phyloP scores from a whole-genome alignment of 257 asterid species.

The Euphrasia confusa region DNA sequence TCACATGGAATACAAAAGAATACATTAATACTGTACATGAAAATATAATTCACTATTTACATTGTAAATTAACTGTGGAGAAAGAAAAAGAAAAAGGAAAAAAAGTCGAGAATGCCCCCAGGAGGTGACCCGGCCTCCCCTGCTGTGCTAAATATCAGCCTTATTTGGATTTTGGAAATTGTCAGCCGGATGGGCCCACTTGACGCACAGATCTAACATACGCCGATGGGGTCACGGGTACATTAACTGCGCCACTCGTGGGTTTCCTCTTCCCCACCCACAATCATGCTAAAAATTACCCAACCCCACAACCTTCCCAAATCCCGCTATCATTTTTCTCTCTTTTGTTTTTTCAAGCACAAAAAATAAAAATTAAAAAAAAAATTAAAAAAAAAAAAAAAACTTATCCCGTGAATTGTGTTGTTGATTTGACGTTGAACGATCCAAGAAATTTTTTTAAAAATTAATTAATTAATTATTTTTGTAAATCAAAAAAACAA shows the following conservation, averaged over 20 bases:
- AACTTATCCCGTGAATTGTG: not conserved
- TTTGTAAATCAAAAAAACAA: not conserved
- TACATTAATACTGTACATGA: too few relatives aligned
- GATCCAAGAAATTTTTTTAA: not conserved
- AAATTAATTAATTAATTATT: not conserved
- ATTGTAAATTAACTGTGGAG: not conserved
- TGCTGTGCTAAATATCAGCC: conserved; percentile 37
- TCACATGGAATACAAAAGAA: too few relatives aligned
- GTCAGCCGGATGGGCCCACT: conserved; percentile 54
- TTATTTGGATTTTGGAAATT: conserved; percentile 44
- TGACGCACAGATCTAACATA: conserved; percentile 61
- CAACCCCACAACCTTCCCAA: conserved; percentile 35
- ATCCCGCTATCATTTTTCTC: conserved; percentile 15
- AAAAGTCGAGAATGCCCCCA: conserved; percentile 30
- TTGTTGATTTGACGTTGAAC: conserved; percentile 1
- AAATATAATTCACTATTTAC: too few relatives aligned
- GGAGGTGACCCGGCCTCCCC: conserved; percentile 9
- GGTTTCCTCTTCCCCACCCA: conserved; percentile 40
- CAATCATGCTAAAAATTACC: conserved; percentile 33
- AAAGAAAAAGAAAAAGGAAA: not conserved
- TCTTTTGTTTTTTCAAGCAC: not conserved
- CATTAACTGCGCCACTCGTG: conserved; percentile 81
- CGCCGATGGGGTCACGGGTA: conserved; percentile 76
- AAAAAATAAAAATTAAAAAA: too few relatives aligned
- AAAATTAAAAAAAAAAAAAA: not conserved